phyloP scores from a whole-genome alignment of 163 green algal genomes.

The Prototheca stagnorum region DNA sequence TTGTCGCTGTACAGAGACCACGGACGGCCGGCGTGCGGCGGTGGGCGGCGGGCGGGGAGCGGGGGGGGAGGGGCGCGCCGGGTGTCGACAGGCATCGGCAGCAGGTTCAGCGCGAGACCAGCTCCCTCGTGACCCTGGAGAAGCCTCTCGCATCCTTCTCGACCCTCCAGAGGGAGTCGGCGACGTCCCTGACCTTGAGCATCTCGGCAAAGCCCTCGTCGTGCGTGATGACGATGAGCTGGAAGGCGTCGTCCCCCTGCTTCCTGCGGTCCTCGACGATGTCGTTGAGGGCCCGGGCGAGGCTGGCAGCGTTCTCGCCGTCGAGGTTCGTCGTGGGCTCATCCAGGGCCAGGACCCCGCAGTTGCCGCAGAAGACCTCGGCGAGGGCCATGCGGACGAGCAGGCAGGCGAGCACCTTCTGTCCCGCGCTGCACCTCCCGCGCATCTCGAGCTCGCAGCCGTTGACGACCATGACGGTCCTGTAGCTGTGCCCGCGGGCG shows the following conservation, averaged over 20 bases:
- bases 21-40: too few species aligned
- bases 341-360: conserved; percentile 92
- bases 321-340: conserved; percentile 99
- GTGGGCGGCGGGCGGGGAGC: too few species aligned
- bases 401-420: conserved; percentile 92
- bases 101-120: too few species aligned
- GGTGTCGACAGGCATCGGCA: too few species aligned
- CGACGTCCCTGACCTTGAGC: not conserved
- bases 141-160: too few species aligned
- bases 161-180: too few species aligned
- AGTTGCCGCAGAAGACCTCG: conserved; percentile 96
- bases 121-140: too few species aligned
- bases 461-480: conserved; percentile 76
- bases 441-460: conserved; percentile 94
- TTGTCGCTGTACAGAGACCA: too few species aligned
- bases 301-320: conserved; percentile 50
- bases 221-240: conserved; percentile 68
- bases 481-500: conserved; percentile 88
- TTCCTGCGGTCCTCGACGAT: conserved; percentile 45
- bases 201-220: conserved; percentile 36
- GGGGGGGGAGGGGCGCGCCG: too few species aligned
- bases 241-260: conserved; percentile 90
- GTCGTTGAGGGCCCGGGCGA: conserved; percentile 66
- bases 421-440: conserved; percentile 82
- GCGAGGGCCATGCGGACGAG: conserved; percentile 93